Percentiles rank a stretch among this genome's conserved stretches.
phyloP scores from a whole-genome alignment of 2,329 filamentous ascomycete species.

The Beauveria pseudobassiana region DNA sequence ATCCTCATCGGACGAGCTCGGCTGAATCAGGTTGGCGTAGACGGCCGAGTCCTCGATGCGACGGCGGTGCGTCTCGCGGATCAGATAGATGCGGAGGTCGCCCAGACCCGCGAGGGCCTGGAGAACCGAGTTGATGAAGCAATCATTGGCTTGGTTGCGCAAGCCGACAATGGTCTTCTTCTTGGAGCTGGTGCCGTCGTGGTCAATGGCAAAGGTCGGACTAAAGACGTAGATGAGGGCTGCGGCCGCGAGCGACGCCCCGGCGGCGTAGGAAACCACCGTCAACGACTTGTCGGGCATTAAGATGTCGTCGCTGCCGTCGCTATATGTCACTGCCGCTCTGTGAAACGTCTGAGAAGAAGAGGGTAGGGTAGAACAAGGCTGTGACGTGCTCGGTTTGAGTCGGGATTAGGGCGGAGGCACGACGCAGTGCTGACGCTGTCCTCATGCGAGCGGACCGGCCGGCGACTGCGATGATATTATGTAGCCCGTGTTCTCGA shows the following conservation, averaged over 20 bases:
- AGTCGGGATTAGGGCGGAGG: constrained; percentile 3
- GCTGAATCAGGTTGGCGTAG: constrained; percentile 57
- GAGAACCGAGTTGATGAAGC: constrained; percentile 93
- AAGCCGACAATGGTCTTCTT: constrained; percentile 88
- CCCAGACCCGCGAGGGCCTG: constrained; percentile 87
- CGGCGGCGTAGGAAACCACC: constrained; percentile 81
- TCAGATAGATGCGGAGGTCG: constrained; percentile 84
- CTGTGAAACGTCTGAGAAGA: neutral
- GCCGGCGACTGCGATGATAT: neutral
- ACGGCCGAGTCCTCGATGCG: constrained; percentile 70
- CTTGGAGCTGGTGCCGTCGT: constrained; percentile 58
- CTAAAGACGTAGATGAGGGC: constrained; percentile 96
- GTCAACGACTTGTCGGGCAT: constrained; percentile 32
- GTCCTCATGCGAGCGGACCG: neutral
- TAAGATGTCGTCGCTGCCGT: neutral
- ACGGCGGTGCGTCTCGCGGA: constrained; percentile 81
- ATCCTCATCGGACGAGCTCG: constrained; percentile 21
- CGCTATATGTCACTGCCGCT: constrained; percentile 11
- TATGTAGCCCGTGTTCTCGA: neutral
- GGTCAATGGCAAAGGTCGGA: constrained; percentile 93
- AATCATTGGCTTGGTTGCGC: constrained; percentile 87
- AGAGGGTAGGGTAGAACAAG: neutral
- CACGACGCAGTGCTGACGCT: neutral
- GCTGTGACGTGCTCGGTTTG: constrained; percentile 3
- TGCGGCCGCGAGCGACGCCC: constrained; percentile 88